Base-by-base conservation (phyloP, 2,329 filamentous ascomycete genomes). In the Diplodia intermedia region DNA sequence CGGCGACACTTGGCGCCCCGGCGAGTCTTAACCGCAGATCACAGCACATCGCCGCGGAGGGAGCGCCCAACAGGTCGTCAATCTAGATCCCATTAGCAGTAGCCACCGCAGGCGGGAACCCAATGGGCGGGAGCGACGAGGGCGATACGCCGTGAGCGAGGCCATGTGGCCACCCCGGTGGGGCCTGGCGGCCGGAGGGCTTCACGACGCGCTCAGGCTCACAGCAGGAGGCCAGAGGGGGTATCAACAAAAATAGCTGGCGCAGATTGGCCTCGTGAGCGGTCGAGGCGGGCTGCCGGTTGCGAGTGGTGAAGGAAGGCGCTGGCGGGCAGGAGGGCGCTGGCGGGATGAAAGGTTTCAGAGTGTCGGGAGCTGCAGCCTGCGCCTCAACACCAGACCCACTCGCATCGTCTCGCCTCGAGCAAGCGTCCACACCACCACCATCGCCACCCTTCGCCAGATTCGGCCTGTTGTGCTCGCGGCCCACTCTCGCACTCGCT, bases 351-450 rank as follows among this genome's bases (percentile, higher is more conserved):
- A 31, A 11, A n/a, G 56, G 60, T 63, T 63, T 63, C 43, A 63
- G 60, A 29, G 20, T 63, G 60, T 63, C 60, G 29, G 47, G 38
- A n/a, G 47, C 14, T 7, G 60, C 60, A 20, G 47, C 40, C 29
- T 18, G 60, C 60, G 47, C 47, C 57, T 52, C 60, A 63, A 52
- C 60, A 63, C 43, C 60, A 63, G 43, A 14, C 38, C 9, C 57
- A 18, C 38, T 20, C 57, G 23, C 47, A 38, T 38, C 60, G 50
- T 20, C 60, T 52, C 38, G 20, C 26, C 57, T 20, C 40, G 26
- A 18, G 20, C 12, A 20, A 43, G 20, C 55, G 20, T 60, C 55
- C 15, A 60, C 57, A 20, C 26, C 57, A 29, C 11, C 26, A 49
- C 20, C 15, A 50, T 49, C 57, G 43, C 57, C 40, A 61, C 38